These are phyloP conservation scores for Tothia fuscella DNA, from an alignment of 2,329 filamentous ascomycete species.

Conservation along the genomic window DNA sequence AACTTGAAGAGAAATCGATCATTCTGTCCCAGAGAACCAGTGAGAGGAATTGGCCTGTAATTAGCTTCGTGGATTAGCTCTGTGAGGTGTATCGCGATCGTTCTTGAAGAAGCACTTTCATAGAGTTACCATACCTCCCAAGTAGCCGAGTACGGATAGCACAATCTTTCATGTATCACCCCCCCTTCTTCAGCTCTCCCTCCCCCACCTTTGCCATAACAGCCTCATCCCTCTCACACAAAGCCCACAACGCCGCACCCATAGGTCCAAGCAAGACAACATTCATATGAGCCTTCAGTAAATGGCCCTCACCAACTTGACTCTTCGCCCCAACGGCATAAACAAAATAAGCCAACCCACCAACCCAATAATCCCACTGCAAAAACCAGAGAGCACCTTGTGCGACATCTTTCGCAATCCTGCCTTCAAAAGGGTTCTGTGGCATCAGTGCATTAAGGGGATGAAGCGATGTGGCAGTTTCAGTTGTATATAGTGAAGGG, in stretches of 20 bases:
- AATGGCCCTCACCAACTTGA: background rate
- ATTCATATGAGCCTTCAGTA: background rate
- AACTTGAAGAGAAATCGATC: too few relatives aligned
- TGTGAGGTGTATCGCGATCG: too few relatives aligned
- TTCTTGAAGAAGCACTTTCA: too few relatives aligned
- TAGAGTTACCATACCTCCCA: too few relatives aligned
- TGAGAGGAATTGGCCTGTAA: too few relatives aligned
- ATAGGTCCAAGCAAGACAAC: slow-evolving; percentile 1
- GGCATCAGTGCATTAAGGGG: slow-evolving; percentile 6
- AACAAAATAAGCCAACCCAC: background rate
- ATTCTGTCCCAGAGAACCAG: too few relatives aligned
- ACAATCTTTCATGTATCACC: background rate
- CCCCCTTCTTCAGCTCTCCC: background rate
- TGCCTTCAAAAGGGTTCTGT: background rate
- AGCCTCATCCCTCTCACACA: slow-evolving; percentile 8
- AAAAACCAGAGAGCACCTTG: slow-evolving; percentile 1
- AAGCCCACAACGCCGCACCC: slow-evolving; percentile 1
- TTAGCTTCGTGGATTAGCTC: too few relatives aligned
- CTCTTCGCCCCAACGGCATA: slow-evolving; percentile 1
- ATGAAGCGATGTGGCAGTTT: background rate
- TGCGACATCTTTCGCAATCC: background rate
- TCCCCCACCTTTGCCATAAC: background rate
- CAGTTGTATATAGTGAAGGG: background rate
- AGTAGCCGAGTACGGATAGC: too few relatives aligned
- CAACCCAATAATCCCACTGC: slow-evolving; percentile 7